phyloP scores from a whole-genome alignment of 768 basidiomycete genomes.

The Fomitopsis pulvina region DNA sequence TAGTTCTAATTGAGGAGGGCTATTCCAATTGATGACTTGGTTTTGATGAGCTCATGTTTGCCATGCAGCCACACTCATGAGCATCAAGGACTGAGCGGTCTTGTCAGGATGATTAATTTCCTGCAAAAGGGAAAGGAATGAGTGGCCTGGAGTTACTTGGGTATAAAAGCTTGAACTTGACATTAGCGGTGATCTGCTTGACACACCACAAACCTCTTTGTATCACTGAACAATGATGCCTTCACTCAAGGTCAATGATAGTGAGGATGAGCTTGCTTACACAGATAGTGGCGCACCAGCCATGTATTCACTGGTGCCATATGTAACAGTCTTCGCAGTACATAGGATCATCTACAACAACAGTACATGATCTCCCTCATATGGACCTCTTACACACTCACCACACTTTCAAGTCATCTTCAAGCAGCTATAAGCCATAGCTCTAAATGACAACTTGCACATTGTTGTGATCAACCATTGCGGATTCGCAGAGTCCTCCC shows the following conservation, averaged over 20 bases:
- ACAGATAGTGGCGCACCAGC: slow-evolving; percentile 12
- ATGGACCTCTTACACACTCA: background rate
- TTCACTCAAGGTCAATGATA: background rate
- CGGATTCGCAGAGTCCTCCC: background rate
- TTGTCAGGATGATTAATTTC: too few species aligned
- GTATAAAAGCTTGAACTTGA: too few species aligned
- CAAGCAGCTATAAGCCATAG: background rate
- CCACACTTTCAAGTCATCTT: background rate
- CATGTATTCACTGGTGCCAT: background rate
- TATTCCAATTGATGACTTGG: too few species aligned
- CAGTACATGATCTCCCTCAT: background rate
- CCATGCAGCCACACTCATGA: too few species aligned
- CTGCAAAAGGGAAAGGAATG: too few species aligned
- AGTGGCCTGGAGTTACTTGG: too few species aligned
- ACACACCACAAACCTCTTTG: too few species aligned
- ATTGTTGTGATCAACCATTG: background rate
- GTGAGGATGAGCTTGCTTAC: slow-evolving; percentile 6
- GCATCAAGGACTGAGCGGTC: too few species aligned
- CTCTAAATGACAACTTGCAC: background rate
- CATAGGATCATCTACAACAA: background rate
- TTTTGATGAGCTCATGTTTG: too few species aligned
- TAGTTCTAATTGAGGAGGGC: too few species aligned
- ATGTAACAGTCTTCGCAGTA: slow-evolving; percentile 3
- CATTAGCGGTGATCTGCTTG: too few species aligned
- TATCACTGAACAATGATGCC: too few species aligned